A percentile compares a stretch with the other conserved stretches of the same genome.
Evolutionary conservation across 805 yeast genomes (phyloP).

Genomic region (Nakazawaea sp.): DNA sequence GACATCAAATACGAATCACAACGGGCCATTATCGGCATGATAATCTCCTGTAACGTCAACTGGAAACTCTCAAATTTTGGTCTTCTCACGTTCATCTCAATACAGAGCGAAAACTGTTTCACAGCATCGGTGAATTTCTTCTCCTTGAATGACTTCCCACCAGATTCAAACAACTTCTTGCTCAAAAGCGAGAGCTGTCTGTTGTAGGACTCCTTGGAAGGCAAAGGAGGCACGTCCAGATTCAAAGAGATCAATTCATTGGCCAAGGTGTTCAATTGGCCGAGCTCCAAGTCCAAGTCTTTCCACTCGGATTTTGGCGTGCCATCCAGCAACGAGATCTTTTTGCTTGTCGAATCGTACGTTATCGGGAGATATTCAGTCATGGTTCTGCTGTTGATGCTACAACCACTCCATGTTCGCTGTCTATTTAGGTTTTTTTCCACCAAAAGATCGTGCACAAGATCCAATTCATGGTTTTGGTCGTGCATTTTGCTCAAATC

Average conservation of each 20-base stretch:
- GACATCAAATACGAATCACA: conserved; percentile 60
- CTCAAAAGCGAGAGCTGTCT: conserved; percentile 50
- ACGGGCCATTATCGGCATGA: conserved; percentile 60
- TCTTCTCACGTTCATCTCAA: conserved; percentile 62
- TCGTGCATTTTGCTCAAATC: too few species aligned
- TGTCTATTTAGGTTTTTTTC: too few species aligned
- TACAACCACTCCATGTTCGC: too few species aligned
- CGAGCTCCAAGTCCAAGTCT: conserved; percentile 22
- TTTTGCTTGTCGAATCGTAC: conserved; percentile 24
- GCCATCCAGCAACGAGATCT: conserved; percentile 18
- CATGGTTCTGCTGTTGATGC: neutral
- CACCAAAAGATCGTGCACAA: too few species aligned
- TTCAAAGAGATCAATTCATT: conserved; percentile 37
- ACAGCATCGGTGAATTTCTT: conserved; percentile 53
- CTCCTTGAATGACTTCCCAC: conserved; percentile 48
- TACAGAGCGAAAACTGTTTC: conserved; percentile 57
- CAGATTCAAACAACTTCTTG: conserved; percentile 59
- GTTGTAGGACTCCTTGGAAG: conserved; percentile 52
- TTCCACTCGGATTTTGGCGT: conserved; percentile 13
- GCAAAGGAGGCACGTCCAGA: conserved; percentile 44
- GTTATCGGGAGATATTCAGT: conserved; percentile 16
- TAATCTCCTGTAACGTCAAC: conserved; percentile 61
- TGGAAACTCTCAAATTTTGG: conserved; percentile 72
- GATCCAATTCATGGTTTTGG: too few species aligned
- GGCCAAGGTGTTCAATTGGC: conserved; percentile 26